Evolutionary conservation across 441 rosid genomes (phyloP).

Genomic region (Populus trichocarpa): DNA sequence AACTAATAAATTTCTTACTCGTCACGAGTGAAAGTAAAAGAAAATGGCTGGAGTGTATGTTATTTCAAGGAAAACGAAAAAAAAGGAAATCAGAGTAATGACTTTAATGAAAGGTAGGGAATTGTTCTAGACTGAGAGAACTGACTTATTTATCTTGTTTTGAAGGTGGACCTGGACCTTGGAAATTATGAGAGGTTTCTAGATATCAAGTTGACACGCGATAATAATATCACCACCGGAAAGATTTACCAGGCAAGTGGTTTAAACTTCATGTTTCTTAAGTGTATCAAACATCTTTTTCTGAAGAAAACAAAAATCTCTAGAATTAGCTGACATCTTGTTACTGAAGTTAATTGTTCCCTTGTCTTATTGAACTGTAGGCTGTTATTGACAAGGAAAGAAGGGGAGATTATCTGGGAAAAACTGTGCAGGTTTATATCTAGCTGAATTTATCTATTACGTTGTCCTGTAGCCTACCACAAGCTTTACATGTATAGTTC

Average conservation of each 20-base stretch:
- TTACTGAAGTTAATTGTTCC: background rate
- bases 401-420: slow-evolving; percentile 92
- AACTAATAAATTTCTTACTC: background rate
- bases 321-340: background rate
- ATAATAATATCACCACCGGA: slow-evolving; percentile 89
- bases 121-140: background rate
- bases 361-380: slow-evolving; percentile 25
- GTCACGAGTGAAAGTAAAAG: background rate
- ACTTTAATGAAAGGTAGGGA: background rate
- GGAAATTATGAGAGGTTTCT: slow-evolving; percentile 96
- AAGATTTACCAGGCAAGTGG: slow-evolving; percentile 74
- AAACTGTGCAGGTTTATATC: slow-evolving; percentile 76
- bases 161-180: slow-evolving; percentile 96
- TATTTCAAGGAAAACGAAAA: background rate
- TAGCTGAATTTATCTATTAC: slow-evolving; percentile 5
- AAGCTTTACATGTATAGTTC: background rate
- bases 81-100: background rate
- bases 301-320: background rate
- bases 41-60: background rate
- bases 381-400: slow-evolving; percentile 85
- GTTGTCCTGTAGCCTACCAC: background rate
- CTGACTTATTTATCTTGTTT: slow-evolving; percentile 14
- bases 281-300: background rate
- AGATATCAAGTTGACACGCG: slow-evolving; percentile 73
- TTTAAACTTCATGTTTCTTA: background rate